Conservation (phyloP, 1,284 basidiomycete genomes). For the Trametes sp. region DNA sequence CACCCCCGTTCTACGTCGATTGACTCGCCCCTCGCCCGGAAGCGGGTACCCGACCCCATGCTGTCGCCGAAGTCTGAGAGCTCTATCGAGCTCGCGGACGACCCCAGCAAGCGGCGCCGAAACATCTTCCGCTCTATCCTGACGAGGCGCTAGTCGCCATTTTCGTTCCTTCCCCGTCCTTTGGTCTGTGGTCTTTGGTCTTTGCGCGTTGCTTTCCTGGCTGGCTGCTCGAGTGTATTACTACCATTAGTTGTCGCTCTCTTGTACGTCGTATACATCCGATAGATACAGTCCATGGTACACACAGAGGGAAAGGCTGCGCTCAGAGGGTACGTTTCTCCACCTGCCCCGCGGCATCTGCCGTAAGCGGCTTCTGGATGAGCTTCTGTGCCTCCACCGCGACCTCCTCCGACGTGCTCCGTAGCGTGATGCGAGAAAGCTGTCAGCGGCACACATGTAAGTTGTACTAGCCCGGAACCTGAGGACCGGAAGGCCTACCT, state of each 20-base stretch:
- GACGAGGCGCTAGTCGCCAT: conserved; percentile 29
- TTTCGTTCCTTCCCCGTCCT: neutral
- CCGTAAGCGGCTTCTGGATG: conserved; percentile 61
- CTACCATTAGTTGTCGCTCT: conserved; percentile 36
- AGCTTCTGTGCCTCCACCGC: conserved; percentile 82
- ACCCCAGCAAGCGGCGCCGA: conserved; percentile 30
- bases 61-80: conserved; percentile 22
- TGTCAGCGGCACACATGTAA: conserved; percentile 41
- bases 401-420: conserved; percentile 95
- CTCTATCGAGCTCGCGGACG: conserved; percentile 26
- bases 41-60: conserved; percentile 19
- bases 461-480: neutral
- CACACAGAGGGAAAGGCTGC: conserved; percentile 16
- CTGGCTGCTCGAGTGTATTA: conserved; percentile 26
- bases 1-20: conserved; percentile 37
- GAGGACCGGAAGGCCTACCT: conserved; percentile 57
- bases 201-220: conserved; percentile 4
- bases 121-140: conserved; percentile 36
- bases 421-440: conserved; percentile 93
- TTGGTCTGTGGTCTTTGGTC: neutral
- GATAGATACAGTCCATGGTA: conserved; percentile 33
- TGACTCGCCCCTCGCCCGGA: conserved; percentile 34
- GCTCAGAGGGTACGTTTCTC: conserved; percentile 27
- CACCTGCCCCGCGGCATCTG: conserved; percentile 19
- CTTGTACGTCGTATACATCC: conserved; percentile 37